A percentile compares a stretch with the other conserved stretches of the same genome.
phyloP scores from a whole-genome alignment of 2,329 filamentous ascomycete species.

The Ophiostoma sp. region DNA sequence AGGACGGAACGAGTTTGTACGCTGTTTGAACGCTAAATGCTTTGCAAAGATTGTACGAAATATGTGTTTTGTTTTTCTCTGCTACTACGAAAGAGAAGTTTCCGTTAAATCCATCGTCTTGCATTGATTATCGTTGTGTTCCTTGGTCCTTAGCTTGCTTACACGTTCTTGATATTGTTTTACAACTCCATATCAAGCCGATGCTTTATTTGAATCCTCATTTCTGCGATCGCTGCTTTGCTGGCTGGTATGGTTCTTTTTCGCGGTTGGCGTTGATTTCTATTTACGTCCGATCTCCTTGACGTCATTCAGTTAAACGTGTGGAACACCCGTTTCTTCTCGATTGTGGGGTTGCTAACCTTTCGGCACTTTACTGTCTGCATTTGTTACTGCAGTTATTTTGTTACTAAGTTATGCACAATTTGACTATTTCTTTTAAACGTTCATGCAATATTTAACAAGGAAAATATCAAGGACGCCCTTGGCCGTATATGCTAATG shows the following conservation, averaged over 20 bases:
- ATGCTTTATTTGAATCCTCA: not conserved
- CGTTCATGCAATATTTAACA: not conserved
- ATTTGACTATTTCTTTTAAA: not conserved
- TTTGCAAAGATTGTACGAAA: conserved; percentile 21
- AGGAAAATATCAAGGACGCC: not conserved
- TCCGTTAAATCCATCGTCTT: not conserved
- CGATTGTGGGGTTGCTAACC: not conserved
- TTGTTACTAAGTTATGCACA: not conserved
- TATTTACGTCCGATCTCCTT: not conserved
- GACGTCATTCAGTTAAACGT: not conserved
- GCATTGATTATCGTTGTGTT: not conserved
- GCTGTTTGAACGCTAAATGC: not conserved
- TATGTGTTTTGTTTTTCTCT: not conserved
- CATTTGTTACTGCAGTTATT: not conserved
- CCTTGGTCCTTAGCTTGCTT: not conserved
- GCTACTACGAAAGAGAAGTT: not conserved
- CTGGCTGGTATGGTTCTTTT: not conserved
- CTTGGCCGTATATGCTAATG: not conserved
- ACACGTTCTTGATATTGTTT: not conserved
- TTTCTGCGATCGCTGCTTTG: not conserved
- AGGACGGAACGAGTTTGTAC: not conserved
- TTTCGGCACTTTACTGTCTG: not conserved
- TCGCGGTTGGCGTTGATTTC: not conserved
- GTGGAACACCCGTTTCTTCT: conserved; percentile 3
- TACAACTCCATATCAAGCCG: not conserved